Percentiles rank a stretch among this genome's conserved stretches.
phyloP scores from a whole-genome alignment of 116 monocot genomes.

The Phalaenopsis hybrid region DNA sequence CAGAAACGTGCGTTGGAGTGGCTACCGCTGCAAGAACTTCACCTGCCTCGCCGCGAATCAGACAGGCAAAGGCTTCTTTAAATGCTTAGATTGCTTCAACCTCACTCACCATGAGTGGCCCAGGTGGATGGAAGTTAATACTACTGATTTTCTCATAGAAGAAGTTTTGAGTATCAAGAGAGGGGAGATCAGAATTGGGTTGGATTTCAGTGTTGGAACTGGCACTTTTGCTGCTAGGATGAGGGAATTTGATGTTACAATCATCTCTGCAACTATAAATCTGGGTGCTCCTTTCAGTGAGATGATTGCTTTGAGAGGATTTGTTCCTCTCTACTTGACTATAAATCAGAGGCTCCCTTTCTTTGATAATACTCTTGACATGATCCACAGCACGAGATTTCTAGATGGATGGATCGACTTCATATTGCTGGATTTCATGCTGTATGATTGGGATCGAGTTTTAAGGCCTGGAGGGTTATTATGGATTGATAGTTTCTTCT shows the following conservation, averaged over 20 bases:
- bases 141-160: conserved; percentile 38
- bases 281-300: conserved; percentile 70
- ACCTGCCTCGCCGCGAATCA: conserved; percentile 44
- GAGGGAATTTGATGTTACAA: conserved; percentile 48
- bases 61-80: conserved; percentile 63
- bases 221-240: conserved; percentile 70
- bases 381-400: conserved; percentile 63
- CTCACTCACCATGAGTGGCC: conserved; percentile 56
- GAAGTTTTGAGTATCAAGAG: conserved; percentile 44
- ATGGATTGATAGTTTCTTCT: conserved; percentile 78
- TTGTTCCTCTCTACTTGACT: conserved; percentile 55
- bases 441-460: conserved; percentile 79
- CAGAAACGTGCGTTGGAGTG: conserved; percentile 61
- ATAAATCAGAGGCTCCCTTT: conserved; percentile 76
- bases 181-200: conserved; percentile 52
- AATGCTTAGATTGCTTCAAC: conserved; percentile 63
- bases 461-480: conserved; percentile 66
- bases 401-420: conserved; percentile 80
- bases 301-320: conserved; percentile 63
- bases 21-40: conserved; percentile 65
- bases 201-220: conserved; percentile 62
- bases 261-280: conserved; percentile 48
- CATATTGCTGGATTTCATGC: conserved; percentile 50
- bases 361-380: conserved; percentile 75
- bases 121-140: conserved; percentile 40